Conservation (phyloP, 352 stramenopile species). For the Phytophthora hybrid region DNA sequence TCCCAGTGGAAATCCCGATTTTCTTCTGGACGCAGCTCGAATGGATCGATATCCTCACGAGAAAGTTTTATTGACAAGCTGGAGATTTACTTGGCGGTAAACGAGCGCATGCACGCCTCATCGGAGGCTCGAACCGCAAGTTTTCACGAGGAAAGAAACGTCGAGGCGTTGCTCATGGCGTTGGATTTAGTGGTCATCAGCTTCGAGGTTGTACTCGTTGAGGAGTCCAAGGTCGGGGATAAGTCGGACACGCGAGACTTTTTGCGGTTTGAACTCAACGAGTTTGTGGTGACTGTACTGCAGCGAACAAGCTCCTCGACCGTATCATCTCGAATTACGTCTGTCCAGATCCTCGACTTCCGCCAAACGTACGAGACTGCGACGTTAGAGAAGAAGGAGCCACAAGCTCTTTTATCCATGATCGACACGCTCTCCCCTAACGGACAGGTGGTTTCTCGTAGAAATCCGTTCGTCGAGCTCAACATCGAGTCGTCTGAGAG, state of each 20-base stretch:
- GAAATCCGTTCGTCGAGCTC: slow-evolving; percentile 56
- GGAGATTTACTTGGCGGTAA: slow-evolving; percentile 61
- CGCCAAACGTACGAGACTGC: slow-evolving; percentile 44
- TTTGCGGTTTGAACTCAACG: slow-evolving; percentile 71
- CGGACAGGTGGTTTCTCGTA: slow-evolving; percentile 11
- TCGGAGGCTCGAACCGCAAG: slow-evolving; percentile 54
- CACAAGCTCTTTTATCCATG: slow-evolving; percentile 40
- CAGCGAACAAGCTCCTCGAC: slow-evolving; percentile 60
- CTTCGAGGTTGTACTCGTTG: slow-evolving; percentile 51
- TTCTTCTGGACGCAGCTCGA: slow-evolving; percentile 39
- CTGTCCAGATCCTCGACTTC: slow-evolving; percentile 76
- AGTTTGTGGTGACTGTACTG: slow-evolving; percentile 73
- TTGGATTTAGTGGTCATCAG: slow-evolving; percentile 73
- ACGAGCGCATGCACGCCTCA: slow-evolving; percentile 70
- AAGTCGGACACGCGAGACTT: slow-evolving; percentile 60
- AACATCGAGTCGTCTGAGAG: slow-evolving; percentile 66
- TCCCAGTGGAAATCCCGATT: slow-evolving; percentile 77
- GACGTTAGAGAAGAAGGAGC: slow-evolving; percentile 32
- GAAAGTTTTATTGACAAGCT: slow-evolving; percentile 52
- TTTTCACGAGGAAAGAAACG: slow-evolving; percentile 52
- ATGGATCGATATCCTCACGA: slow-evolving; percentile 4
- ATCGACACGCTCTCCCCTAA: slow-evolving; percentile 18
- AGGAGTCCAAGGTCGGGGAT: slow-evolving; percentile 38
- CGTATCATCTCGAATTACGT: slow-evolving; percentile 65
- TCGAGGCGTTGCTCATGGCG: slow-evolving; percentile 71